Base-by-base conservation (phyloP, 2,329 filamentous ascomycete species). In the Aspergillus bombycis region DNA sequence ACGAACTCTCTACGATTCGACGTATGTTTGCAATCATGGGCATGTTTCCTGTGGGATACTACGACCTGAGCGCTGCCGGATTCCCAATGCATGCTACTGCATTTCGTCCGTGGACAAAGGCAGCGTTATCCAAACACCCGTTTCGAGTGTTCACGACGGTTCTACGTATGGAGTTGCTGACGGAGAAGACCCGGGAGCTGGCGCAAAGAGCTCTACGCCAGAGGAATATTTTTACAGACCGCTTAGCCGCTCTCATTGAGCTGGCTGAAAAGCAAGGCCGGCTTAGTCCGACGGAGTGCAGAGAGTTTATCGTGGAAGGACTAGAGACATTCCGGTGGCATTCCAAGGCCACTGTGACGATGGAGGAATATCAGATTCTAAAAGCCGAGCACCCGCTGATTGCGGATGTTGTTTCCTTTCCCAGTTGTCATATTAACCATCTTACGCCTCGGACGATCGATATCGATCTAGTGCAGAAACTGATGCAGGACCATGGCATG, bases 21-120 rank as follows among this genome's bases (percentile, higher is more conserved):
- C 78, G 82, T 10, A 68, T 86, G 32, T 84, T 86, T 62, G 73
- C 75, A 0, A 62, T 85, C 2, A 71, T 86, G 61, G 82, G 80
- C 6, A 81, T 86, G 78, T 68, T 79, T 26, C 77, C 84, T 0
- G 82, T 85, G 0, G 83, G 82, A 0, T 85, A 85, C 67, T 86
- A 86, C 63, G 83, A 86, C 60, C 75, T 86, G 0, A 79, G 78
- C 0, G 68, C 78, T 0, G 83, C 80, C 3, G 79, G 79, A 0
- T 73, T 86, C 16, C 84, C 84, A 0, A 79, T 86, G 71, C 83
- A 85, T 60, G 83, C 83, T 1, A 86, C 84, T 0, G 81, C 79
- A 10, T 86, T 86, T 63, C 79, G 84, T 2, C 82, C 83, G 0
- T 72, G 70, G 0, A 73, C 68, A 6, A 58, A 63, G 0, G 66